A percentile compares a stretch with the other conserved stretches of the same genome.
Conservation (phyloP, 345 rosid genomes). For the Linum trigynum region DNA sequence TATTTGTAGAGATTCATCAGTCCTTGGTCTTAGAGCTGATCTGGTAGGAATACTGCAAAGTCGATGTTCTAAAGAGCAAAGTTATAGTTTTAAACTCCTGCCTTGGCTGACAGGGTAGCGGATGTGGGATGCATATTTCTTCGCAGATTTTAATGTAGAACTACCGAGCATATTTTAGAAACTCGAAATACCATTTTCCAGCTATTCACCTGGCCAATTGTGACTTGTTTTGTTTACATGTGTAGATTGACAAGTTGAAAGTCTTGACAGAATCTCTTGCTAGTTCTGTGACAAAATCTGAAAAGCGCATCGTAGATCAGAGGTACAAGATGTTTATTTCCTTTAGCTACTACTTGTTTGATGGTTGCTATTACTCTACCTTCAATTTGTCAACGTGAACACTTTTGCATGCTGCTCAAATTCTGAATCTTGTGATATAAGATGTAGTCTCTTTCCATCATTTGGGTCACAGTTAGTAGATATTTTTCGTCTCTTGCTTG, state of each 20-base stretch:
- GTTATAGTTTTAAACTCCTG: too few species aligned
- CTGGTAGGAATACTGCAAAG: not conserved
- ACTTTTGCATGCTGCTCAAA: too few species aligned
- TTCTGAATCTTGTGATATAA: too few species aligned
- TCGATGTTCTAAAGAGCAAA: not conserved
- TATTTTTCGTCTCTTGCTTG: too few species aligned
- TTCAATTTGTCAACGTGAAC: not conserved
- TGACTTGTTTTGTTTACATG: constrained; percentile 16
- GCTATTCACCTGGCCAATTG: not conserved
- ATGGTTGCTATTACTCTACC: not conserved
- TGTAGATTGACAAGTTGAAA: constrained; percentile 84
- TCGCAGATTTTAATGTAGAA: not conserved
- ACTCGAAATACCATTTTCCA: not conserved
- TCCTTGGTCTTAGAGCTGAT: not conserved
- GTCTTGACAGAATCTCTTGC: constrained; percentile 83
- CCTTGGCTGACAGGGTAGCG: too few species aligned
- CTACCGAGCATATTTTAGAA: not conserved
- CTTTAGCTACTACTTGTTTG: too few species aligned
- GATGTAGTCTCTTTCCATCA: too few species aligned
- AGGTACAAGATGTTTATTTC: constrained; percentile 33
- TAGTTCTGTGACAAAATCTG: constrained; percentile 67
- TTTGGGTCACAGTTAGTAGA: too few species aligned
- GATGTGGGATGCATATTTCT: too few species aligned
- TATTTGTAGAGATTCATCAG: too few species aligned
- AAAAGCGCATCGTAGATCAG: constrained; percentile 76